Evolutionary conservation across 2,329 filamentous ascomycete species (phyloP), one percentile per base, ranked within the genome.

Genomic region (Epichloe hybrida): DNA sequence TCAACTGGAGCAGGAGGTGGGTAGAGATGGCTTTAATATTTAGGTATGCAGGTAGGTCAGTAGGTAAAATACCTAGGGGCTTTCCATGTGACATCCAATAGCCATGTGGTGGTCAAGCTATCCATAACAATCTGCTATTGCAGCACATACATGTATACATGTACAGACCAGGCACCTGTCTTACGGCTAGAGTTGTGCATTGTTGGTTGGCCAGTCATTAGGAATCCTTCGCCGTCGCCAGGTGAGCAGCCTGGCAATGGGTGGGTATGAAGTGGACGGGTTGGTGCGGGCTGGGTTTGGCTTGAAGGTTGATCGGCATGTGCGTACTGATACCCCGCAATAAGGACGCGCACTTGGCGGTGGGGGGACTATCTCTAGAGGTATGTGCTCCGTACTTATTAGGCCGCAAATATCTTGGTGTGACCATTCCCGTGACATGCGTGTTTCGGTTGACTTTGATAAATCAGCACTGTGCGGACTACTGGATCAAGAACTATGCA

Each of bases 321-420:
- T 38, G 36, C 13, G n/a, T n/a, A 38, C 36, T 38, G 36, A 38
- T 38, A 41, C 39, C 39, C 34, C 37, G 43, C 40, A 45, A 40
- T 17, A 20, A 46, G 27, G 8, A 31, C 31, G 1, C 31, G 31
- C 31, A 9, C 31, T 31, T 31, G 27, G 27, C 27, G 27, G 27
- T 31, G 27, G 27, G 27, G 27, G 6, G 23, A 11, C 27, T 31
- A 31, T 8, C 31, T 31, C 3, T 31, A 31, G 53, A 31, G 53
- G 55, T 55, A 57, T 58, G 57, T 27, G 6, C 23, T 27, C 23
- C 23, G 23, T 57, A 40, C 5, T 17, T 40, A 9, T 3, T 20
- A 4, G 38, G 17, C 38, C 38, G 12, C 8, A 40, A 40, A 31
- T 31, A 11, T 31, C 27, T 9, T 31, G 3, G 27, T 31, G 27